phyloP scores from a whole-genome alignment of 768 basidiomycete species.

The Pilatotrama ljubarskyi region DNA sequence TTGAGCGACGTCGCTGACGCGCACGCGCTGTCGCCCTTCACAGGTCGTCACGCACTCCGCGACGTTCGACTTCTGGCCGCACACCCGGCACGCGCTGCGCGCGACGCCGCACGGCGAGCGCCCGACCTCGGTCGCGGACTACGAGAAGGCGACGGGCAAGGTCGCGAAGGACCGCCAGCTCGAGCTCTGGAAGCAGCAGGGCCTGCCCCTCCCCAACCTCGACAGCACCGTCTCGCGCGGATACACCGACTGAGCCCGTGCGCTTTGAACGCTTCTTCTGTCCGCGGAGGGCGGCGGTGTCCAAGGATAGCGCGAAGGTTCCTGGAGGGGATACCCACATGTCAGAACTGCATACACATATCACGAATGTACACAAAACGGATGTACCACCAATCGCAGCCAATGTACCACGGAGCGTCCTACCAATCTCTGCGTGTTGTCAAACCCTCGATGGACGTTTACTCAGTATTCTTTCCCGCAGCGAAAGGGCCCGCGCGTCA shows the following conservation, averaged over 20 bases:
- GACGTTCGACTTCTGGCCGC: constrained; percentile 82
- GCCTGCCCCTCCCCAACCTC: constrained; percentile 39
- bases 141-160: constrained; percentile 63
- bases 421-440: too few relatives aligned
- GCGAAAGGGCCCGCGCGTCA: too few relatives aligned
- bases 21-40: background rate
- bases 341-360: too few relatives aligned
- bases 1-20: background rate
- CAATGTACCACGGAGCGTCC: background rate
- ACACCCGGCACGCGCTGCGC: constrained; percentile 73
- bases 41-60: constrained; percentile 77
- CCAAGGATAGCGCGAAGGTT: background rate
- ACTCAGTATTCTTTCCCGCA: too few relatives aligned
- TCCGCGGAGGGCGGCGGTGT: too few relatives aligned
- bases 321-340: background rate
- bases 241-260: constrained; percentile 55
- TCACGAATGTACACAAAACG: too few relatives aligned
- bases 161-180: constrained; percentile 71
- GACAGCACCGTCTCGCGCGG: constrained; percentile 42
- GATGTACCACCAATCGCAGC: too few relatives aligned
- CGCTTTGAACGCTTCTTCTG: background rate
- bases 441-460: too few relatives aligned
- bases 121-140: constrained; percentile 74
- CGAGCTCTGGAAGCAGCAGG: constrained; percentile 71
- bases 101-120: constrained; percentile 81